phyloP scores from a whole-genome alignment of 2,329 filamentous ascomycete genomes.

The Scleromitrula shiraiana region DNA sequence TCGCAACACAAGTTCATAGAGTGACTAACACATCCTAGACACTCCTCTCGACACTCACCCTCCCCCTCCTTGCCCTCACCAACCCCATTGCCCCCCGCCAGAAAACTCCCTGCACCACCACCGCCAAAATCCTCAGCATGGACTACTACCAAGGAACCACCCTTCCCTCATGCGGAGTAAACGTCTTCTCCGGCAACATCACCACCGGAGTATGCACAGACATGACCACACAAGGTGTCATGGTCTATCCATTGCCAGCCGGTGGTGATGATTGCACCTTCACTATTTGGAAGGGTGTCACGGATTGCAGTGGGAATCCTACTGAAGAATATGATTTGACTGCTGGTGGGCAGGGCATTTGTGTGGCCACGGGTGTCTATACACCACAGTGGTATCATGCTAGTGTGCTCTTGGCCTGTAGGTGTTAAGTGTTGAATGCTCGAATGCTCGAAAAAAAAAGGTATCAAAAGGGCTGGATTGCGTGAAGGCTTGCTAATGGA shows the following conservation, averaged over 20 bases:
- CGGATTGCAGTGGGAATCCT: background rate
- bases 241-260: slow-evolving; percentile 1
- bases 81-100: background rate
- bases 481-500: no score
- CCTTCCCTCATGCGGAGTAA: background rate
- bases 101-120: background rate
- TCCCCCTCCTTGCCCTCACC: slow-evolving; percentile 3
- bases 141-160: slow-evolving; percentile 8
- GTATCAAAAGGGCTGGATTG: no score
- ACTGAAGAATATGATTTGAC: background rate
- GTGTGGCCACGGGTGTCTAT: slow-evolving; percentile 1
- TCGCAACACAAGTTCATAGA: background rate
- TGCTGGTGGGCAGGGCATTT: background rate
- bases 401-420: slow-evolving; percentile 4
- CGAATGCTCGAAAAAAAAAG: no score
- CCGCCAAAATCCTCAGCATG: background rate
- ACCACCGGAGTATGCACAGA: background rate
- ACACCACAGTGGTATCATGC: slow-evolving; percentile 1
- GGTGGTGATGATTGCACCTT: background rate
- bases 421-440: background rate
- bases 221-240: background rate
- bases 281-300: background rate
- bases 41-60: background rate
- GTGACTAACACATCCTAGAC: background rate
- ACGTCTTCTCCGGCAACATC: slow-evolving; percentile 1